Base-by-base conservation (phyloP, 805 yeast species). In the Ogataea trehalophila region DNA sequence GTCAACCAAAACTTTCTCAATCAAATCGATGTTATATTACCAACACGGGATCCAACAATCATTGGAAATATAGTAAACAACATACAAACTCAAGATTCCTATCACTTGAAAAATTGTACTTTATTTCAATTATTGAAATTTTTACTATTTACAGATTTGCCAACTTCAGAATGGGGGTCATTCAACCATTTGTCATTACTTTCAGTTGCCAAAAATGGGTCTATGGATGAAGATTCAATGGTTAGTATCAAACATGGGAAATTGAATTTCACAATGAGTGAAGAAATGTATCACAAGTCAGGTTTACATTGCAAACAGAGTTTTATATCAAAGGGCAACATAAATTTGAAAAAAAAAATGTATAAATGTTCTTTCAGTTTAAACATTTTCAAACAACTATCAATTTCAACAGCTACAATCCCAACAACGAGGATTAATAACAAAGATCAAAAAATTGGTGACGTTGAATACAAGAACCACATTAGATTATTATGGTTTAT, bases 261-360 rank as follows among this genome's bases (percentile, higher is more conserved):
- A 14, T 6, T 48, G 55, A 53, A 57, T 17, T 35, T 72, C 23
- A 63, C 65, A 8, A 46, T 71, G 14, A 58, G 69, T 9, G 45
- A 58, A 9, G 66, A 59, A 9, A 50, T 61, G 1, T 71, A 69
- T 50, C 48, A 54, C 33, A 50, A 52, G 35, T 58, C 70, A 1
- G 76, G 76, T 0, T 51, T 72, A 6, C 46, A 48, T 9, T 73
- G 72, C 2, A 54, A 47, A 15, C 46, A 47, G 38, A 56, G 71
- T 2, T 52, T 46, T 2, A 49, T 57, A 11, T 61, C 66, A 1
- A 44, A 45, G 15, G 66, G 65, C 2, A 59, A 61, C 41, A 56
- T 46, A 39, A 55, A 50, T 16, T 42, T 53, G 6, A 47, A 45
- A 29, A 47, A 41, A 13, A 56, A 57, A 41, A 43, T 63, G 56